These are phyloP conservation scores for Kernera saxatilis DNA, from an alignment of 345 rosid genomes.

Conservation along the genomic window DNA sequence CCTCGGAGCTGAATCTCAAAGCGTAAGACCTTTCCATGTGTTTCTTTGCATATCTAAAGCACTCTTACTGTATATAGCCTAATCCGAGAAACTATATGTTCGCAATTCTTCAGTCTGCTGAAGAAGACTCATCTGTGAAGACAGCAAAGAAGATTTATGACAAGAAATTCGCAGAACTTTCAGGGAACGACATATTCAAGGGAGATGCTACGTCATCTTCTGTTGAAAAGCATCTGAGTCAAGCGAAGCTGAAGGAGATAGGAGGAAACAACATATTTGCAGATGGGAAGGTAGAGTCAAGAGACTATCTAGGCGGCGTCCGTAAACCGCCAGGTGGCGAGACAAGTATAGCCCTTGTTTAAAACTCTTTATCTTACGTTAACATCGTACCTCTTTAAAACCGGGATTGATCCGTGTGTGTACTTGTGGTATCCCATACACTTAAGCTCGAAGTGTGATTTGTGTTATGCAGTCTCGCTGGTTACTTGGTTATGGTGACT, in stretches of 20 bases:
- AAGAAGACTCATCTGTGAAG: constrained; percentile 50
- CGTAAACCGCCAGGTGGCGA: constrained; percentile 99
- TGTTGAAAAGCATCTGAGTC: constrained; percentile 58
- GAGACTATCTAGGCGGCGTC: constrained; percentile 90
- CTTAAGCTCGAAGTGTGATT: constrained; percentile 30
- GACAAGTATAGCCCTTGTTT: constrained; percentile 90
- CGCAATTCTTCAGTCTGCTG: constrained; percentile 38
- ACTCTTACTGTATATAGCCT: not conserved
- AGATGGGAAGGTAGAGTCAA: constrained; percentile 78
- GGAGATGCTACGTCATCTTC: constrained; percentile 56
- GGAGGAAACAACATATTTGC: constrained; percentile 82
- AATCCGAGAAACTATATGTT: not conserved
- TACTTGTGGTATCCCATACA: constrained; percentile 30
- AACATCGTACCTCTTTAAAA: constrained; percentile 32
- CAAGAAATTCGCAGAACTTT: constrained; percentile 70
- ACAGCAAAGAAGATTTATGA: constrained; percentile 82
- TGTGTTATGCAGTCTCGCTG: constrained; percentile 27
- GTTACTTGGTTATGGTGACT: constrained; percentile 3
- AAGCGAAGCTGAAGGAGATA: constrained; percentile 76
- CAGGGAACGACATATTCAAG: constrained; percentile 83
- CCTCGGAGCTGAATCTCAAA: constrained; percentile 47
- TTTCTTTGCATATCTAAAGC: not conserved
- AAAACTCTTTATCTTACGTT: constrained; percentile 14
- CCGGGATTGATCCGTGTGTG: constrained; percentile 21
- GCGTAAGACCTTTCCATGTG: not conserved